These are phyloP conservation scores for Phytopythium oedochilum DNA, from an alignment of 352 stramenopile species.

Conservation along the genomic window DNA sequence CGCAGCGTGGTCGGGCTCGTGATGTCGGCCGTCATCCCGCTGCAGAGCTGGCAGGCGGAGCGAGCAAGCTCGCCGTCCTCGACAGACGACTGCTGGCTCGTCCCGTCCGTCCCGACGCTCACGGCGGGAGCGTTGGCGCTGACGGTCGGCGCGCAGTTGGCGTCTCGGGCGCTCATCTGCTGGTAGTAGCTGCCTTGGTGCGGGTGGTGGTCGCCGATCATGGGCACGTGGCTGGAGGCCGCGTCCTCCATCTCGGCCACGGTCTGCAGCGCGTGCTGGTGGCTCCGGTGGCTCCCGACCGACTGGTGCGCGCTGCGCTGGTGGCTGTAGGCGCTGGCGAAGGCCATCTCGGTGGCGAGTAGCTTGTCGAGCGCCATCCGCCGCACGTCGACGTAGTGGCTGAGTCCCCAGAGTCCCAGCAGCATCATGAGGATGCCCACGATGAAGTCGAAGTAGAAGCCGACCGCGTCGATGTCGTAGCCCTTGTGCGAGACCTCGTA, in stretches of 20 bases:
- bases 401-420: conserved; percentile 33
- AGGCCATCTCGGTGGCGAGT: neutral
- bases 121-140: neutral
- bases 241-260: neutral
- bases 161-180: conserved; percentile 17
- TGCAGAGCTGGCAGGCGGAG: conserved; percentile 79
- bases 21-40: conserved; percentile 36
- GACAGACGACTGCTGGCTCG: neutral
- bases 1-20: conserved; percentile 35
- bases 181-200: conserved; percentile 22
- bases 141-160: conserved; percentile 8
- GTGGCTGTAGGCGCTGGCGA: conserved; percentile 1
- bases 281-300: neutral
- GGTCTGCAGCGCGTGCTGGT: neutral
- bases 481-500: conserved; percentile 44
- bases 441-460: conserved; percentile 46
- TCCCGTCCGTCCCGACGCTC: neutral
- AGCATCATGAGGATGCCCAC: conserved; percentile 58
- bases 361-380: conserved; percentile 5
- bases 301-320: neutral
- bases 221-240: conserved; percentile 12
- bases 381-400: conserved; percentile 35
- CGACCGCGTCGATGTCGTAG: conserved; percentile 33
- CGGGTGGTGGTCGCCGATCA: conserved; percentile 10
- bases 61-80: conserved; percentile 24